Evolutionary conservation across 1,139 yeast species (phyloP).

Genomic region (Blastobotrys malaysiensis): DNA sequence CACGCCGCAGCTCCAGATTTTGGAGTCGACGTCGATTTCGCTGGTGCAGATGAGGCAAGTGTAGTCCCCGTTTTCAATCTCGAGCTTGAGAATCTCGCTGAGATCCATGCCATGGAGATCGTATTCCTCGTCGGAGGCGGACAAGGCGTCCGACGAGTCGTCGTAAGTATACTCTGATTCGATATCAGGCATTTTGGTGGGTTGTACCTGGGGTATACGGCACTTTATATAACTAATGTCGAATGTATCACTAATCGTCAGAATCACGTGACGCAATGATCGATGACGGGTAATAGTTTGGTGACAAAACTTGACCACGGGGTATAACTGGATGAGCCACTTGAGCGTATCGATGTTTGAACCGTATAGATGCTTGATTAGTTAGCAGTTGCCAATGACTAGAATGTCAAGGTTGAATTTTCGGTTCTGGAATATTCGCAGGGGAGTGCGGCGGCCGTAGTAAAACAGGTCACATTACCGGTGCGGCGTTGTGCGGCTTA

Average conservation of each 20-base stretch:
- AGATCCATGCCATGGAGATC: conserved; percentile 25
- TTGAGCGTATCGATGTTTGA: too few relatives aligned
- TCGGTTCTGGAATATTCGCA: not conserved
- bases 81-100: conserved; percentile 37
- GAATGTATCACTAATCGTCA: not conserved
- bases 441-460: not conserved
- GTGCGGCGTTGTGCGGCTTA: not conserved
- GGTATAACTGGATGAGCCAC: too few relatives aligned
- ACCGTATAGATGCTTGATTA: too few relatives aligned
- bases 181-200: not conserved
- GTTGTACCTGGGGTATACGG: not conserved
- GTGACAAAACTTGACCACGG: not conserved
- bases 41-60: conserved; percentile 80
- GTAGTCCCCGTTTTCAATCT: conserved; percentile 63
- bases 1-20: conserved; percentile 66
- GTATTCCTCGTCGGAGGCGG: conserved; percentile 7
- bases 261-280: not conserved
- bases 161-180: not conserved
- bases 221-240: not conserved
- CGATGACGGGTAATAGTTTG: too few relatives aligned
- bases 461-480: not conserved
- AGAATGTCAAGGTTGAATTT: too few relatives aligned
- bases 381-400: too few relatives aligned
- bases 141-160: not conserved
- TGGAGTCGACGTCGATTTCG: conserved; percentile 62